These are phyloP conservation scores for Nakazawaea sp. DNA, from an alignment of 805 yeast species.

Conservation along the genomic window DNA sequence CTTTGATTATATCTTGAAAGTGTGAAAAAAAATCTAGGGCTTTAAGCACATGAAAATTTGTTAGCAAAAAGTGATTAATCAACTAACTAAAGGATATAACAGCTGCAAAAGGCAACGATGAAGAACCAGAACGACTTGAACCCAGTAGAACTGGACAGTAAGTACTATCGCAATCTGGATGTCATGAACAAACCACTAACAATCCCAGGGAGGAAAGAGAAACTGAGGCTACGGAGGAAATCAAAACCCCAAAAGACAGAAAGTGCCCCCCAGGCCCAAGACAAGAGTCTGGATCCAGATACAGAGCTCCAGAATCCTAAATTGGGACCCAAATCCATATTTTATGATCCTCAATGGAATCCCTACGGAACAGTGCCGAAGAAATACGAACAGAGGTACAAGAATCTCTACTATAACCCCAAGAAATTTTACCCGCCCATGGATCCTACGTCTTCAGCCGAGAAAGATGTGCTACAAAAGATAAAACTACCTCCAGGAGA, in stretches of 20 bases:
- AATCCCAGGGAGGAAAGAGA: conserved; percentile 1
- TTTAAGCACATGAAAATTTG: too few species aligned
- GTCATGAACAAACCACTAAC: not conserved
- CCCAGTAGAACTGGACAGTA: conserved; percentile 17
- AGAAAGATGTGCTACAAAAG: not conserved
- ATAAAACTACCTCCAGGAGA: conserved; percentile 30
- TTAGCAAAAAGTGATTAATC: too few species aligned
- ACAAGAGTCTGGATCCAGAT: not conserved
- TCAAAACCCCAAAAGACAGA: not conserved
- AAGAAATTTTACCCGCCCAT: conserved; percentile 7
- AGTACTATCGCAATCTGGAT: conserved; percentile 11
- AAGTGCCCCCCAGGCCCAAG: not conserved
- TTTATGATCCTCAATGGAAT: conserved; percentile 62
- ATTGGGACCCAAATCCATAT: conserved; percentile 45
- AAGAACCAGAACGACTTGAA: conserved; percentile 12
- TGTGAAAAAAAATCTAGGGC: too few species aligned
- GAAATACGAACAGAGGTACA: conserved; percentile 18
- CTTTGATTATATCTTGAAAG: too few species aligned
- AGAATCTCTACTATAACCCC: conserved; percentile 26
- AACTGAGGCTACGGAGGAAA: conserved; percentile 1
- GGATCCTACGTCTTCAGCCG: not conserved
- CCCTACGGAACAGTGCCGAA: conserved; percentile 50
- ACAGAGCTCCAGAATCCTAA: conserved; percentile 10
- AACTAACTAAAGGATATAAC: too few species aligned
- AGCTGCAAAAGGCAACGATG: conserved; percentile 1